A percentile compares a stretch with the other conserved stretches of the same genome.
Conservation (phyloP, 805 yeast genomes). For the Sporopachydermia lactativora region DNA sequence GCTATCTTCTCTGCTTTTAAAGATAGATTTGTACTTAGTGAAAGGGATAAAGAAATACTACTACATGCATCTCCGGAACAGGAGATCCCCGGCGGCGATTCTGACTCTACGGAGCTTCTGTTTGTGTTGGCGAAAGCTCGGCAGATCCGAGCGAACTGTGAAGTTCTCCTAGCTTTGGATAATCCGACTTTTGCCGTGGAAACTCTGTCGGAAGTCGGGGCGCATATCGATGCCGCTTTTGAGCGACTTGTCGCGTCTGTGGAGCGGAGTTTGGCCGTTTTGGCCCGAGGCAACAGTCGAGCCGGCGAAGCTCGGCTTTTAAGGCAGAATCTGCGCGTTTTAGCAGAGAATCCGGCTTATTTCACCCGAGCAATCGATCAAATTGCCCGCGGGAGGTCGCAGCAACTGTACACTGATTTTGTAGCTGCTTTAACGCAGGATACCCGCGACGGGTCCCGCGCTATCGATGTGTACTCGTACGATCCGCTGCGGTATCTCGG, state of each 20-base stretch:
- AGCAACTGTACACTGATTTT: conserved; percentile 33
- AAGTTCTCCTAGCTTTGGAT: conserved; percentile 54
- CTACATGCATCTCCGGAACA: background rate
- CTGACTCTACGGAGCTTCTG: conserved; percentile 40
- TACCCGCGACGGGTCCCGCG: conserved; percentile 22
- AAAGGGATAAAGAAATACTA: background rate
- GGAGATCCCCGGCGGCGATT: background rate
- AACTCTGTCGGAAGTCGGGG: conserved; percentile 44
- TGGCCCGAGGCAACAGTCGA: background rate
- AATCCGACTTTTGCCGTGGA: conserved; percentile 51
- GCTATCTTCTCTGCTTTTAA: conserved; percentile 10
- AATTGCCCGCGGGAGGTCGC: background rate
- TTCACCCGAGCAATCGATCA: background rate
- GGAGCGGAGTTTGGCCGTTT: conserved; percentile 8
- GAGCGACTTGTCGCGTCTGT: conserved; percentile 36
- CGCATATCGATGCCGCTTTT: conserved; percentile 36
- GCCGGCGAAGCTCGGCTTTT: background rate
- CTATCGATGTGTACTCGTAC: conserved; percentile 52
- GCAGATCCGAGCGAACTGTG: conserved; percentile 49
- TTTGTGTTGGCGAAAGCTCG: conserved; percentile 45
- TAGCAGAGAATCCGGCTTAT: conserved; percentile 2
- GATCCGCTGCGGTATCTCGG: conserved; percentile 78
- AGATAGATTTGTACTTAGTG: background rate
- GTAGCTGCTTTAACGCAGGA: conserved; percentile 21
- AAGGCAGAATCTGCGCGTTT: background rate